Conservation (phyloP, 805 yeast genomes). For the Metschnikowia kunwiensis region DNA sequence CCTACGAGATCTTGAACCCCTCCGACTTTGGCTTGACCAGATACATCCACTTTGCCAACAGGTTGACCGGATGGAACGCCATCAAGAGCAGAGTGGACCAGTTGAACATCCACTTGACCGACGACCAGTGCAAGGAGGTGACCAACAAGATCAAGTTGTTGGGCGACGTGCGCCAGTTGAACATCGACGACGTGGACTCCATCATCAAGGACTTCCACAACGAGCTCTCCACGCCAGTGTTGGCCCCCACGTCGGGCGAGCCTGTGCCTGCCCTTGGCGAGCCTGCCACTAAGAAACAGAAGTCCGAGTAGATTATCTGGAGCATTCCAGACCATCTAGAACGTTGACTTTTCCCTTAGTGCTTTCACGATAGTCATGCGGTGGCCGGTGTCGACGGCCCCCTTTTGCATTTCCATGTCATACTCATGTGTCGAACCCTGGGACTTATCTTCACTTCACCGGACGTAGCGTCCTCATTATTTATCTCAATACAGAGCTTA, state of each 20-base stretch:
- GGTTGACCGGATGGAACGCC: conserved; percentile 64
- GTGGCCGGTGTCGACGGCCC: too few species aligned
- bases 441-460: conserved; percentile 12
- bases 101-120: conserved; percentile 52
- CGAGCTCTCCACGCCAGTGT: conserved; percentile 34
- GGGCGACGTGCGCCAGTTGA: conserved; percentile 59
- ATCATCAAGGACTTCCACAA: conserved; percentile 55
- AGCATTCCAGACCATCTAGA: not conserved
- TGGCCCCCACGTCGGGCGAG: conserved; percentile 21
- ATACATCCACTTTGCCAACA: conserved; percentile 58
- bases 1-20: conserved; percentile 58
- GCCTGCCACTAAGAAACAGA: conserved; percentile 41
- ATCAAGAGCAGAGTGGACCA: conserved; percentile 61
- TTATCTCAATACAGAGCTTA: too few species aligned
- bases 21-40: conserved; percentile 59
- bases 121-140: conserved; percentile 56
- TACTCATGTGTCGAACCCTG: conserved; percentile 7
- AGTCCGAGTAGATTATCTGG: conserved; percentile 21
- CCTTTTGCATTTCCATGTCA: conserved; percentile 11
- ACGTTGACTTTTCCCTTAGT: conserved; percentile 7
- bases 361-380: conserved; percentile 8
- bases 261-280: conserved; percentile 25
- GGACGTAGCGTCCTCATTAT: too few species aligned
- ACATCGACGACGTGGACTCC: conserved; percentile 59
- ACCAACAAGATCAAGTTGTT: conserved; percentile 52